A percentile compares a stretch with the other conserved stretches of the same genome.
Evolutionary conservation across 2,329 filamentous ascomycete species (phyloP).

Genomic region (Ascochyta pisi): DNA sequence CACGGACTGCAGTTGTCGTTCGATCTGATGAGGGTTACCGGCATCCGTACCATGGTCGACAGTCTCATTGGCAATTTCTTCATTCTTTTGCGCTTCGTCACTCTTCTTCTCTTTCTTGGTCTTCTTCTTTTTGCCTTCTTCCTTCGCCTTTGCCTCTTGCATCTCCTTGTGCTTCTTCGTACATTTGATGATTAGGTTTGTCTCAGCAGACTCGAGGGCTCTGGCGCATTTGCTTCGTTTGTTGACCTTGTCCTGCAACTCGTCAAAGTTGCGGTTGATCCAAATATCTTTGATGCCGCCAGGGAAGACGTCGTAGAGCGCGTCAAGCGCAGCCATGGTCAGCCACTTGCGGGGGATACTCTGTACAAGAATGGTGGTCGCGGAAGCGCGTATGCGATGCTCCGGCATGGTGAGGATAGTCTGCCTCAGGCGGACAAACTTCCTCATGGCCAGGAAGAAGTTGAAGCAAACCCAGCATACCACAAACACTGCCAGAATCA

Average conservation of each 20-base stretch:
- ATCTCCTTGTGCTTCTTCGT: constrained; percentile 81
- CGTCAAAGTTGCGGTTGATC: constrained; percentile 90
- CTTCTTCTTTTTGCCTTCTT: constrained; percentile 60
- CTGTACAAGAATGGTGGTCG: constrained; percentile 92
- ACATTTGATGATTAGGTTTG: constrained; percentile 78
- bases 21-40: constrained; percentile 63
- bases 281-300: constrained; percentile 95
- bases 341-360: constrained; percentile 93
- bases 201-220: constrained; percentile 81
- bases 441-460: constrained; percentile 82
- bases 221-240: constrained; percentile 74
- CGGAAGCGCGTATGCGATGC: constrained; percentile 89
- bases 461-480: constrained; percentile 86
- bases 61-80: constrained; percentile 60
- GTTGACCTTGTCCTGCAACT: constrained; percentile 83
- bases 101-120: constrained; percentile 62
- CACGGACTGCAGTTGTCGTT: constrained; percentile 58
- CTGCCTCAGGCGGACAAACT: constrained; percentile 92
- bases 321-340: constrained; percentile 77
- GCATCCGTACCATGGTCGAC: constrained; percentile 61
- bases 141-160: constrained; percentile 68
- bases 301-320: constrained; percentile 93
- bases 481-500: constrained; percentile 78
- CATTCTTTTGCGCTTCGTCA: constrained; percentile 68
- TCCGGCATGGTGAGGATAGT: constrained; percentile 94